phyloP scores from a whole-genome alignment of 345 rosid species.

The Passiflora organensis region DNA sequence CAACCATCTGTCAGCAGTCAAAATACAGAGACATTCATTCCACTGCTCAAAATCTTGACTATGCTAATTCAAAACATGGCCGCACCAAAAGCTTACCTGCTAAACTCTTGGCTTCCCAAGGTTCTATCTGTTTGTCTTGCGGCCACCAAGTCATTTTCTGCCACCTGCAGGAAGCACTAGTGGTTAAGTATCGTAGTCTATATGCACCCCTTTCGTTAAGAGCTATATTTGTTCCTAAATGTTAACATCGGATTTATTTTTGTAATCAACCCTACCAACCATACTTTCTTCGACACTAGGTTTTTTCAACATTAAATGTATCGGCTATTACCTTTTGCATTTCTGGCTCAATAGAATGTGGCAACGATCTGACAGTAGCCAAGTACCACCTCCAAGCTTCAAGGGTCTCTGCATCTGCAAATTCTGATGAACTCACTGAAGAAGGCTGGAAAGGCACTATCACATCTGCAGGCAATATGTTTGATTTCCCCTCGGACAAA shows the following conservation, averaged over 20 bases:
- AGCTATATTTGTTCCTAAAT: too few species aligned
- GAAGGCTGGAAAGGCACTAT: conserved; percentile 77
- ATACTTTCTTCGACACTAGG: too few species aligned
- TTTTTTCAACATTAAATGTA: neutral
- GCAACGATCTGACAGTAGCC: conserved; percentile 60
- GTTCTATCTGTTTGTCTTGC: conserved; percentile 77
- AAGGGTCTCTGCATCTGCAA: conserved; percentile 36
- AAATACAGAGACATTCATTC: neutral
- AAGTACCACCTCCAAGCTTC: conserved; percentile 91
- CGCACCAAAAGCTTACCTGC: conserved; percentile 43
- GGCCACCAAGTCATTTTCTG: conserved; percentile 76
- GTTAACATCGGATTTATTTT: too few species aligned
- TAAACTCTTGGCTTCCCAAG: conserved; percentile 70
- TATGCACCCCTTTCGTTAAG: too few species aligned
- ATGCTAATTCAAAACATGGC: neutral
- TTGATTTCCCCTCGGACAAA: conserved; percentile 80
- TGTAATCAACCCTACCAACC: too few species aligned
- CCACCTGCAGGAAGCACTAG: conserved; percentile 32
- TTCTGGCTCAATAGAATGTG: conserved; percentile 65
- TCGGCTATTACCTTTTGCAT: conserved; percentile 60
- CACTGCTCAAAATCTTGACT: neutral
- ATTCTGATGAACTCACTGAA: conserved; percentile 31
- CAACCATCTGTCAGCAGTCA: conserved; percentile 45
- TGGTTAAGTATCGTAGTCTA: too few species aligned
- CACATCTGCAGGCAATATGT: conserved; percentile 76